Percentiles rank a stretch among this genome's conserved stretches.
phyloP scores from a whole-genome alignment of 1,284 basidiomycete genomes.

The Singerocomus rubriflavus region DNA sequence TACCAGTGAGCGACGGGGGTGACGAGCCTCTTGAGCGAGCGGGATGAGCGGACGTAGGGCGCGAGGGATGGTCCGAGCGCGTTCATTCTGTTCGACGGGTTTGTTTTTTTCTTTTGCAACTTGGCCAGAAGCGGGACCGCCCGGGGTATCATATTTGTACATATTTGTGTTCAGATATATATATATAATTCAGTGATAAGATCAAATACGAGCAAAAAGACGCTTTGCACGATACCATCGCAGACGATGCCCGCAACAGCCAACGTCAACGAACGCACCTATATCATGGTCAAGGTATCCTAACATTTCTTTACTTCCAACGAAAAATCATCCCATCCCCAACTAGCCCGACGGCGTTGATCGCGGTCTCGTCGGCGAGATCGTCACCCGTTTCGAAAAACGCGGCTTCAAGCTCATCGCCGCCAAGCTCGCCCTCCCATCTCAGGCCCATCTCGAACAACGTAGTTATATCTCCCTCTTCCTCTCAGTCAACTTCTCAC shows the following conservation, averaged over 20 bases:
- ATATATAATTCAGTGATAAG: conserved; percentile 20
- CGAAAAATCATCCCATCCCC: not conserved
- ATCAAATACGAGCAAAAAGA: conserved; percentile 8
- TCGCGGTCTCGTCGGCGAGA: conserved; percentile 91
- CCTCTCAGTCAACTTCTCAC: conserved; percentile 16
- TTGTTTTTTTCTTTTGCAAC: too few species aligned
- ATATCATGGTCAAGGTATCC: conserved; percentile 85
- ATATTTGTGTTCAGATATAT: conserved; percentile 30
- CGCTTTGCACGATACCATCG: conserved; percentile 21
- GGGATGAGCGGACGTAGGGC: conserved; percentile 70
- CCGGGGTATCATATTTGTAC: conserved; percentile 31
- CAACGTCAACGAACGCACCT: conserved; percentile 64
- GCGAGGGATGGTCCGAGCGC: conserved; percentile 80
- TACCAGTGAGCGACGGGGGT: conserved; percentile 87
- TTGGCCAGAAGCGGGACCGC: not conserved
- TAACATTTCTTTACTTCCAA: not conserved
- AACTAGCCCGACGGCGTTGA: conserved; percentile 94
- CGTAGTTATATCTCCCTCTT: conserved; percentile 40
- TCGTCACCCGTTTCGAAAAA: conserved; percentile 91
- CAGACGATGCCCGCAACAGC: conserved; percentile 38
- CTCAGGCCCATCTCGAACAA: conserved; percentile 81
- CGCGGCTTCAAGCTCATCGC: conserved; percentile 94
- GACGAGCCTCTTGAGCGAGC: conserved; percentile 62
- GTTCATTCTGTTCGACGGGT: conserved; percentile 39
- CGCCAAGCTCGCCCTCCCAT: conserved; percentile 79